Evolutionary conservation across 2,329 filamentous ascomycete species (phyloP).

Genomic region (Diaporthe citri): DNA sequence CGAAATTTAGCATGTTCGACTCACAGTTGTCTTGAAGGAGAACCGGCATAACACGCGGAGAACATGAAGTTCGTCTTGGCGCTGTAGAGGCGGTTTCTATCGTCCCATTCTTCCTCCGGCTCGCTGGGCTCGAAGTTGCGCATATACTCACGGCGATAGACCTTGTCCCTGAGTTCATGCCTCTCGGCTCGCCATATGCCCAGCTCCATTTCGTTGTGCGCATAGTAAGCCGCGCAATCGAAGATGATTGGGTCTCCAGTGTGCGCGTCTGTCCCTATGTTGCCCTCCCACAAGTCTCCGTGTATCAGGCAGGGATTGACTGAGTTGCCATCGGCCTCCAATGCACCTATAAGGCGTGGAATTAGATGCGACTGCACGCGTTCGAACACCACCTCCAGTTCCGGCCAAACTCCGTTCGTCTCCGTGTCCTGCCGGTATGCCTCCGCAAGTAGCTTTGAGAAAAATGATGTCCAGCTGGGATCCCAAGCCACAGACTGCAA

Average conservation of each 20-base stretch:
- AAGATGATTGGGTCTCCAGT: slow-evolving; percentile 51
- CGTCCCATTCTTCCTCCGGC: slow-evolving; percentile 28
- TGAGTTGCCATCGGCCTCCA: slow-evolving; percentile 46
- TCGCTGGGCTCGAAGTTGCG: slow-evolving; percentile 24
- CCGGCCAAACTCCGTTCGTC: slow-evolving; percentile 48
- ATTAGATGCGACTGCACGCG: slow-evolving; percentile 46
- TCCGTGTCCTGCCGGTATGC: slow-evolving; percentile 47
- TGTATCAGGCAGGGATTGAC: slow-evolving; percentile 51
- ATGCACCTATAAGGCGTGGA: slow-evolving; percentile 46
- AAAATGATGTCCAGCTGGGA: slow-evolving; percentile 55
- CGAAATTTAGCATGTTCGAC: no score
- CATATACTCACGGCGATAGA: slow-evolving; percentile 21
- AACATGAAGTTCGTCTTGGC: slow-evolving; percentile 8
- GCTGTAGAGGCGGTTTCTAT: slow-evolving; percentile 32
- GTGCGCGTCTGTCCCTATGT: slow-evolving; percentile 49
- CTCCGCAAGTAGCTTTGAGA: slow-evolving; percentile 49
- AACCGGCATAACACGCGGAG: slow-evolving; percentile 22
- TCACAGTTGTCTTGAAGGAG: not conserved
- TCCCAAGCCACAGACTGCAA: slow-evolving; percentile 50
- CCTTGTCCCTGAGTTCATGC: slow-evolving; percentile 28
- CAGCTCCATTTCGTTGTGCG: slow-evolving; percentile 55
- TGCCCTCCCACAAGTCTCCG: slow-evolving; percentile 57
- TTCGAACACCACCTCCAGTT: slow-evolving; percentile 45
- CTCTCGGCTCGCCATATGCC: slow-evolving; percentile 47
- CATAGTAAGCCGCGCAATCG: slow-evolving; percentile 54